These are phyloP conservation scores for Fusarium veterinarium DNA, from an alignment of 2,329 filamentous ascomycete genomes.

Conservation along the genomic window DNA sequence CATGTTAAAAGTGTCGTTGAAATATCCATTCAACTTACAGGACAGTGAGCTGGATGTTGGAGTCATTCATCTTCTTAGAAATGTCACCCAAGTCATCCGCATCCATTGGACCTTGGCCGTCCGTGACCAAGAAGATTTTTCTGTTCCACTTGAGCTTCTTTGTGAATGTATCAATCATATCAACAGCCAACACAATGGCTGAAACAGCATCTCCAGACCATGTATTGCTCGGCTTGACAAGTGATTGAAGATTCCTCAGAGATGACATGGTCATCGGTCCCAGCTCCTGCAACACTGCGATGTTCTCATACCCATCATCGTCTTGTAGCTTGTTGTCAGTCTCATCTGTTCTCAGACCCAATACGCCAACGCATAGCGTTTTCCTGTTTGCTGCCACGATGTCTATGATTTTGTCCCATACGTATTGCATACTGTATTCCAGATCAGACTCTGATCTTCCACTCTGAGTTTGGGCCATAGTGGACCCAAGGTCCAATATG, in stretches of 20 bases:
- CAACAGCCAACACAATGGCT: conserved; percentile 84
- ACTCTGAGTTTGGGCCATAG: conserved; percentile 80
- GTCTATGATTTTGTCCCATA: conserved; percentile 89
- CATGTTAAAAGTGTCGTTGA: conserved; percentile 28
- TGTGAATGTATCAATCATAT: conserved; percentile 85
- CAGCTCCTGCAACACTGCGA: conserved; percentile 80
- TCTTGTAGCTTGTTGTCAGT: conserved; percentile 76
- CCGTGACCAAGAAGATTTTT: conserved; percentile 86
- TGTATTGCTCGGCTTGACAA: conserved; percentile 75
- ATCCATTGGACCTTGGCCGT: conserved; percentile 80
- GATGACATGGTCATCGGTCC: conserved; percentile 72
- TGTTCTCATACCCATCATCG: conserved; percentile 81
- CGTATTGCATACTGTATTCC: conserved; percentile 89
- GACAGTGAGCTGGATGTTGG: conserved; percentile 81
- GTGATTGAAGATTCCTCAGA: conserved; percentile 71
- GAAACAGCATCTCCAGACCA: conserved; percentile 85
- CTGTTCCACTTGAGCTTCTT: conserved; percentile 85
- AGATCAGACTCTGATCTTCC: conserved; percentile 83
- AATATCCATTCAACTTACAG: conserved; percentile 66
- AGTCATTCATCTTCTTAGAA: conserved; percentile 76
- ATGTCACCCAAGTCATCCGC: conserved; percentile 78
- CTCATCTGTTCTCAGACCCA: conserved; percentile 84
- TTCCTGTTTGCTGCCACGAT: conserved; percentile 75
- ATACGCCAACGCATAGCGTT: conserved; percentile 78
- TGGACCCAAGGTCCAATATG: conserved; percentile 85